Evolutionary conservation across 78 protist species (phyloP), one percentile per base, ranked within the genome.

Genomic region (Dictyostelium brefeldianum): DNA sequence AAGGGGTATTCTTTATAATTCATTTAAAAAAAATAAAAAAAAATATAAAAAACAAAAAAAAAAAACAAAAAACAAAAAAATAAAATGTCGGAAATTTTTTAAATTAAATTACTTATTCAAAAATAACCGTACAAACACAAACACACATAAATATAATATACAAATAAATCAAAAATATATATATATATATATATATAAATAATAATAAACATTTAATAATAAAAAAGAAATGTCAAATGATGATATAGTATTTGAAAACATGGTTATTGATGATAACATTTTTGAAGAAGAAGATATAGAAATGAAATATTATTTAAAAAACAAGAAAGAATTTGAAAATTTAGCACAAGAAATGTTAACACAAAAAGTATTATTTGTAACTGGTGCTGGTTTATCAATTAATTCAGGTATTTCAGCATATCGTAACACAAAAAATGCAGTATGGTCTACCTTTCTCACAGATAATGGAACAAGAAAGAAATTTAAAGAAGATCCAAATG

Each of bases 381-480:
- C 95, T 17, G 95, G 95, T 50, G 95, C 95, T 6, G 95, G 95
- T 57, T 20, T 73, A 12, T 47, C 29, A 47, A 22, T 74, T 36
- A n/a, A 20, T 10, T 74, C 62, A 50, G 83, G 89, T 48, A 22
- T 80, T 29, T n/a, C 81, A 56, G 80, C 95, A 53, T 75, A 80
- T 29, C 79, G 87, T 75, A 29, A 36, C 17, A 71, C 79, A 79
- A 69, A 75, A 56, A 78, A 36, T 64, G 73, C 82, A 8, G 57
- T 81, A 50, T 91, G 95, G 95, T 67, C 53, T 10, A 31, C 70
- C 36, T 91, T 91, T 53, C 54, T 91, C 8, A 43, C 62, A 1
- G 71, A 80, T 9, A 71, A 81, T 89, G 95, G 95, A 11, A 91
- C 95, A 29, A 80, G 95, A 73, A 43, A 79, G 27, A 90, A 90